These are phyloP conservation scores for Pythium grandisporangium DNA, from an alignment of 352 stramenopile species.

Conservation along the genomic window DNA sequence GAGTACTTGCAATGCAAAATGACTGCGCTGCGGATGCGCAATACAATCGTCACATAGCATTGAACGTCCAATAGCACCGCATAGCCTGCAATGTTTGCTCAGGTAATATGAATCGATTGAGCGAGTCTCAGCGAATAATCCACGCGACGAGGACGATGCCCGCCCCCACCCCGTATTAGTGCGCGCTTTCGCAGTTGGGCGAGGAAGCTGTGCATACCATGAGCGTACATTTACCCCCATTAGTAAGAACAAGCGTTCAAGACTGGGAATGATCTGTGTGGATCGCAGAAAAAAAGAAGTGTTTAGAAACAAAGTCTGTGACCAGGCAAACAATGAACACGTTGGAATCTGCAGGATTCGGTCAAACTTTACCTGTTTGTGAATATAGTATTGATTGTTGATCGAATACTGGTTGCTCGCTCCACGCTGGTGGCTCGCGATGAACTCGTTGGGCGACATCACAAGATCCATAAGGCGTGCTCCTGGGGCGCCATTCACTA, in stretches of 20 bases:
- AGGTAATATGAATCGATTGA: slow-evolving; percentile 81
- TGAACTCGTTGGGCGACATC: slow-evolving; percentile 66
- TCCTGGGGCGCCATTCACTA: slow-evolving; percentile 82
- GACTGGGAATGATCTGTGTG: slow-evolving; percentile 41
- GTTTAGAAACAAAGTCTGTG: no score
- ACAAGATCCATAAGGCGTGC: slow-evolving; percentile 88
- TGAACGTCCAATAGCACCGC: slow-evolving; percentile 44
- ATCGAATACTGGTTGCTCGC: slow-evolving; percentile 35
- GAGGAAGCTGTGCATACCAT: slow-evolving; percentile 63
- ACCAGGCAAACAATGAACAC: no score
- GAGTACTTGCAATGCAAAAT: slow-evolving; percentile 44
- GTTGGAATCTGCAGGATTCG: no score
- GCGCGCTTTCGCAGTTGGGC: slow-evolving; percentile 46
- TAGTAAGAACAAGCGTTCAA: slow-evolving; percentile 79
- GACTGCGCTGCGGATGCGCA: slow-evolving; percentile 47
- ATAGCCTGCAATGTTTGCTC: slow-evolving; percentile 76
- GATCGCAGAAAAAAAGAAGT: no score
- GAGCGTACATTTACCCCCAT: slow-evolving; percentile 66
- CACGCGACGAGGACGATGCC: neutral
- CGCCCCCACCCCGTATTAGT: slow-evolving; percentile 9
- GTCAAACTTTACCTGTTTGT: slow-evolving; percentile 78
- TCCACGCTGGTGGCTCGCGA: slow-evolving; percentile 14
- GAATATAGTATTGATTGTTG: slow-evolving; percentile 92
- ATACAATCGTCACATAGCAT: slow-evolving; percentile 43
- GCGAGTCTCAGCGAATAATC: slow-evolving; percentile 12